Evolutionary conservation across 768 basidiomycete genomes (phyloP), one percentile per base, ranked within the genome.

Genomic region (Pulveroboletus frians): DNA sequence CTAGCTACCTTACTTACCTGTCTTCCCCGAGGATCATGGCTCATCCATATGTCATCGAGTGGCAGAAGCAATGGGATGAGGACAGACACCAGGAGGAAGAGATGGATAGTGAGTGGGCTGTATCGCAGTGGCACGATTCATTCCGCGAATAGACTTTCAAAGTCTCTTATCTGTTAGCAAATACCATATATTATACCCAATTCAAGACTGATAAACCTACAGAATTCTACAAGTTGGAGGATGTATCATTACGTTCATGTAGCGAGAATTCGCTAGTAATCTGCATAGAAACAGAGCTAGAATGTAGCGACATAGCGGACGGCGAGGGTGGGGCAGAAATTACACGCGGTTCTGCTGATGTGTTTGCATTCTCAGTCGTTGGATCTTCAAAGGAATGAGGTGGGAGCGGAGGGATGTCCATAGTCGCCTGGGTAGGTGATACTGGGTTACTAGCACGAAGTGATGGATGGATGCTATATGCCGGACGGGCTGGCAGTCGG

Each of bases 381-480:
- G 47, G 21, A 13, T 55, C 64, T 43, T 71, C 70, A 10, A 54
- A 52, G 9, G 58, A 42, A 40, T 64, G 64, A 27, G 59, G 53
- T 14, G 64, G 63, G 21, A 67, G 38, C 2, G 66, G 54, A 63
- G 64, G 53, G 50, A 66, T 48, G 40, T 67, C 62, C 59, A 62
- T 64, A 9, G 58, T 69, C 35, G 72, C 74, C 55, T 69, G 70
- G 17, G 62, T 73, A 5, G 84, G 81, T 1, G 80, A 75, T 31
- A 69, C 62, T 15, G 74, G 71, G 59, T 75, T 75, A 9, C 30
- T 26, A 17, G 73, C 71, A 23, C 86, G 79, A 20, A 80, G 70
- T 11, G 87, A 88, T 11, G 88, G 88, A 55, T 91, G 88, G 46
- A 91, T 90, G 60, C 88, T 90, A 39, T 74, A 77, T 13, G 77